A percentile compares a stretch with the other conserved stretches of the same genome.
These are phyloP conservation scores for Psilocybe tampanensis DNA, from an alignment of 768 basidiomycete species.

Conservation along the genomic window DNA sequence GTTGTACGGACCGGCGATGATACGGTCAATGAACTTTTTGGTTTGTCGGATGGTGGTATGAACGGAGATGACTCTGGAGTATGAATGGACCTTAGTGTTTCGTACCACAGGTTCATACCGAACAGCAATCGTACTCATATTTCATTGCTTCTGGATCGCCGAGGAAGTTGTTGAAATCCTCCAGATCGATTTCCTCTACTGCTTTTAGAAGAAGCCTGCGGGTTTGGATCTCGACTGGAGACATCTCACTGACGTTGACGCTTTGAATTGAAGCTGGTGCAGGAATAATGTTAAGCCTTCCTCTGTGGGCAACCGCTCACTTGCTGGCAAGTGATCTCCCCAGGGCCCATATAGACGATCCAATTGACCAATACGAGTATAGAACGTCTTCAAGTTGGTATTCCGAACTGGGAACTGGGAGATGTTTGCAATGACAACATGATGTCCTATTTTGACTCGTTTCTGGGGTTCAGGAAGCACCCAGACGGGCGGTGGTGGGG, in stretches of 20 bases:
- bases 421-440: no score
- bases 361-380: no score
- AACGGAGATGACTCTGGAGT: slow-evolving; percentile 18
- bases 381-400: no score
- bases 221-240: background rate
- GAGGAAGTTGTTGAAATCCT: background rate
- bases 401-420: no score
- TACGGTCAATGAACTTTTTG: slow-evolving; percentile 18
- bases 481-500: no score
- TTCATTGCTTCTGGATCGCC: background rate
- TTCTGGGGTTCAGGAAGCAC: no score
- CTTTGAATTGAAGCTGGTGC: no score
- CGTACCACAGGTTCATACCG: background rate
- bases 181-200: background rate
- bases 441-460: no score
- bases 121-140: background rate
- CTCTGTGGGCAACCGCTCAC: no score
- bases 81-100: background rate
- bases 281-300: no score
- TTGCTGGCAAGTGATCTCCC: no score
- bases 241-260: background rate
- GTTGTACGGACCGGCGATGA: slow-evolving; percentile 21
- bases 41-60: slow-evolving; percentile 16
- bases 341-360: no score
- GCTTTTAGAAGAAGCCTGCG: background rate